Evolutionary conservation across 2,329 filamentous ascomycete species (phyloP).

Genomic region (Arthrobotrys sphaeroides): DNA sequence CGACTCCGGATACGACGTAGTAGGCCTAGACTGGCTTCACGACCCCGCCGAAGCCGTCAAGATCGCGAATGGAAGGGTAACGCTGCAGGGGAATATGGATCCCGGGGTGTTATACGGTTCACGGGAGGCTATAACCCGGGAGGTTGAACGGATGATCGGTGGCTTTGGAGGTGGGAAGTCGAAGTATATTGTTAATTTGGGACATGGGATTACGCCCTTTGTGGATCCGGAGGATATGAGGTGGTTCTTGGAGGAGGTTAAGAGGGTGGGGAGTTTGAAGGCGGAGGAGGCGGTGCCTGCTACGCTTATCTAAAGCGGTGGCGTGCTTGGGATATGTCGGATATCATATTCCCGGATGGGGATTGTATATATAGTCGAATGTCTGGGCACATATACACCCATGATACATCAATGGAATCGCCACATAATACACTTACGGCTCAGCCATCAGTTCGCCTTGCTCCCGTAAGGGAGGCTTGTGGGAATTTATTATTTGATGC

Average conservation of each 20-base stretch:
- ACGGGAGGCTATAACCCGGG: constrained; percentile 79
- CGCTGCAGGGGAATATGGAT: constrained; percentile 94
- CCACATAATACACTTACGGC: background rate
- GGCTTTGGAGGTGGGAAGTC: constrained; percentile 85
- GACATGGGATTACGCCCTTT: constrained; percentile 95
- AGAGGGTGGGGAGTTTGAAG: constrained; percentile 69
- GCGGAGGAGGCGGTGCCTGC: background rate
- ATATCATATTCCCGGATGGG: background rate
- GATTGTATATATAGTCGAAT: constrained; percentile 2
- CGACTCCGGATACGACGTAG: constrained; percentile 88
- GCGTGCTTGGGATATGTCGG: constrained; percentile 8
- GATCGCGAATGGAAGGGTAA: constrained; percentile 79
- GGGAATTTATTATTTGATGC: too few species aligned
- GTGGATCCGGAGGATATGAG: constrained; percentile 92
- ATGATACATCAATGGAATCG: background rate
- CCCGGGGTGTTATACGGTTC: constrained; percentile 91
- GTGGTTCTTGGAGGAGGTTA: constrained; percentile 93
- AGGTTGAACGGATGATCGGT: constrained; percentile 84
- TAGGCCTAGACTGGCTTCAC: constrained; percentile 94
- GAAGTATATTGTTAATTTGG: constrained; percentile 96
- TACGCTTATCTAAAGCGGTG: too few species aligned
- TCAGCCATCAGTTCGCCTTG: too few species aligned
- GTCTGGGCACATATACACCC: background rate
- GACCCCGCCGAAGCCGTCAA: constrained; percentile 84
- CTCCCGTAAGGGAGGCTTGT: too few species aligned